Percentiles rank a stretch among this genome's conserved stretches.
phyloP scores from a whole-genome alignment of 2,329 filamentous ascomycete genomes.

The Aspergillus udagawae region DNA sequence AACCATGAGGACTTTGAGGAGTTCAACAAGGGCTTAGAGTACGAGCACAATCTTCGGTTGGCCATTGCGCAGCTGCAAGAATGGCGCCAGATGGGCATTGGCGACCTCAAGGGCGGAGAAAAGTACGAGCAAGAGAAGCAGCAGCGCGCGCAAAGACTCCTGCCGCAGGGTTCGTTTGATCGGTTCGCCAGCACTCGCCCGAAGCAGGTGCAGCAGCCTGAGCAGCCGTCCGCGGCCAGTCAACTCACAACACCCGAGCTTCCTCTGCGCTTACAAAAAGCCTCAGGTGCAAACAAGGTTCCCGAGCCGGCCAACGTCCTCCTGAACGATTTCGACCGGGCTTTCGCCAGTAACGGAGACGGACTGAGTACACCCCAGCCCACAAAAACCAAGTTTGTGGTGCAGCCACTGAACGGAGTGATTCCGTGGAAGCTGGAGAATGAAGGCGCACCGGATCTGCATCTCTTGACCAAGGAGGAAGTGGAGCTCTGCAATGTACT shows the following conservation, averaged over 20 bases:
- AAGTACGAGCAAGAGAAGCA: constrained; percentile 91
- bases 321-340: constrained; percentile 52
- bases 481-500: constrained; percentile 79
- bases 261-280: constrained; percentile 56
- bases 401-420: constrained; percentile 45
- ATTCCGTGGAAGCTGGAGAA: constrained; percentile 61
- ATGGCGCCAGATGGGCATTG: constrained; percentile 82
- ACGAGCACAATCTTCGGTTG: constrained; percentile 85
- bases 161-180: constrained; percentile 77
- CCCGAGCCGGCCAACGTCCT: constrained; percentile 31
- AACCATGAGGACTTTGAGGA: constrained; percentile 85
- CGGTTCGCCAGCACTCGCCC: constrained; percentile 72
- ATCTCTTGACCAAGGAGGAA: constrained; percentile 81
- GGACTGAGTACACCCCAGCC: constrained; percentile 36
- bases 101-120: constrained; percentile 78
- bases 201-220: constrained; percentile 64
- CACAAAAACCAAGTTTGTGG: constrained; percentile 50
- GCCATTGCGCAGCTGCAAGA: constrained; percentile 90
- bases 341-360: constrained; percentile 49
- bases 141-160: constrained; percentile 60
- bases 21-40: constrained; percentile 77
- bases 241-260: constrained; percentile 76
- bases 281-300: constrained; percentile 26
- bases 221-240: constrained; percentile 70
- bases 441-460: constrained; percentile 72